Percentiles rank a stretch among this genome's conserved stretches.
Conservation (phyloP, 495 filamentous ascomycete genomes). For the Penicillium goetzii region DNA sequence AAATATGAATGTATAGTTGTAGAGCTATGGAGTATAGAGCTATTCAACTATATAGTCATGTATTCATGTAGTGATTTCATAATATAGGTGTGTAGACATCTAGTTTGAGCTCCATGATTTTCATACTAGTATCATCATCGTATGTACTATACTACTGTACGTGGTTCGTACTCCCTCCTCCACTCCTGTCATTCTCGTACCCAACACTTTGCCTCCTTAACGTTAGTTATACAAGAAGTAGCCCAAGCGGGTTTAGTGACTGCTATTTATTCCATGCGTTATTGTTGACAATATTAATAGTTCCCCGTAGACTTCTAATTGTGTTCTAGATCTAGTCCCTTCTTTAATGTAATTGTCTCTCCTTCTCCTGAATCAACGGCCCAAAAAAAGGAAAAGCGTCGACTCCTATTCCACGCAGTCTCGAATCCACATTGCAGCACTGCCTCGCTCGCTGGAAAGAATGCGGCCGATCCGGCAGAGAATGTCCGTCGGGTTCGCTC, state of each 20-base stretch:
- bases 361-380: neutral
- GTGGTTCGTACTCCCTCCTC: neutral
- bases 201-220: slow-evolving; percentile 1
- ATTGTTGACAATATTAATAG: neutral
- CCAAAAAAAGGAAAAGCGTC: slow-evolving; percentile 2
- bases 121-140: neutral
- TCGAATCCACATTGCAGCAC: slow-evolving; percentile 26
- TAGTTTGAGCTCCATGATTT: neutral
- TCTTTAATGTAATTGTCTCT: neutral
- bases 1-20: too few species aligned
- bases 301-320: neutral
- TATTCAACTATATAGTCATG: neutral
- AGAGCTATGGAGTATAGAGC: neutral
- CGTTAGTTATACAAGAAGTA: neutral
- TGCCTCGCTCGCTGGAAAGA: slow-evolving; percentile 25
- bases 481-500: slow-evolving; percentile 14
- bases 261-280: neutral
- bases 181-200: neutral
- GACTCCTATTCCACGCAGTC: neutral
- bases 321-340: neutral
- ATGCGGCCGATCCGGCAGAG: slow-evolving; percentile 23
- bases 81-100: neutral
- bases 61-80: too few species aligned
- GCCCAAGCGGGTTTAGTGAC: slow-evolving; percentile 5
- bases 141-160: neutral